Evolutionary conservation across 1,284 basidiomycete genomes (phyloP).

Genomic region (Trametes hirsuta): DNA sequence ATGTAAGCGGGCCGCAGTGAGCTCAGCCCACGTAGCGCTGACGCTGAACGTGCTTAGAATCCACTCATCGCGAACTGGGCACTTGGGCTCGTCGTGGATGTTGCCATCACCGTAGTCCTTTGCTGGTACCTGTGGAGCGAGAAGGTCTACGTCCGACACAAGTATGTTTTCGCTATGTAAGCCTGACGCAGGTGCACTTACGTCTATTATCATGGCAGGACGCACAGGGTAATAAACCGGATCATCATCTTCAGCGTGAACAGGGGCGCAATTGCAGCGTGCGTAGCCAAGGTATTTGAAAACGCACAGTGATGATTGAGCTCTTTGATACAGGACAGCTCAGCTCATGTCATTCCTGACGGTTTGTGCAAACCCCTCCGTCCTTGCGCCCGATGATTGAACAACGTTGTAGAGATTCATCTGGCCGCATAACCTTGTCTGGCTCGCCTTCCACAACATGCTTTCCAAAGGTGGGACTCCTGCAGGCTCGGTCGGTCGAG

Average conservation of each 20-base stretch:
- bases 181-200: background rate
- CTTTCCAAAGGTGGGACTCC: slow-evolving; percentile 14
- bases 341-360: slow-evolving; percentile 18
- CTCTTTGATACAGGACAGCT: slow-evolving; percentile 3
- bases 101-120: slow-evolving; percentile 17
- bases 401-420: slow-evolving; percentile 8
- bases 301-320: background rate
- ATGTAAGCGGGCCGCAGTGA: too few species aligned
- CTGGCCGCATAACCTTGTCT: slow-evolving; percentile 14
- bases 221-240: slow-evolving; percentile 18
- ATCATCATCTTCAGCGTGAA: slow-evolving; percentile 25
- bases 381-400: background rate
- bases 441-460: slow-evolving; percentile 23
- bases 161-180: background rate
- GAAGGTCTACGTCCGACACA: slow-evolving; percentile 14
- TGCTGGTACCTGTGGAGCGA: slow-evolving; percentile 23
- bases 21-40: too few species aligned
- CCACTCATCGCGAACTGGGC: slow-evolving; percentile 20
- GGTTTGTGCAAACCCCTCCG: background rate
- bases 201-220: background rate
- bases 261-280: slow-evolving; percentile 24
- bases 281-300: background rate
- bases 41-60: background rate
- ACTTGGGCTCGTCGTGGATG: slow-evolving; percentile 18
- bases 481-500: background rate